Percentiles rank a stretch among this genome's conserved stretches.
phyloP scores from a whole-genome alignment of 2,329 filamentous ascomycete species.

The Curvularia hawaiiensis region DNA sequence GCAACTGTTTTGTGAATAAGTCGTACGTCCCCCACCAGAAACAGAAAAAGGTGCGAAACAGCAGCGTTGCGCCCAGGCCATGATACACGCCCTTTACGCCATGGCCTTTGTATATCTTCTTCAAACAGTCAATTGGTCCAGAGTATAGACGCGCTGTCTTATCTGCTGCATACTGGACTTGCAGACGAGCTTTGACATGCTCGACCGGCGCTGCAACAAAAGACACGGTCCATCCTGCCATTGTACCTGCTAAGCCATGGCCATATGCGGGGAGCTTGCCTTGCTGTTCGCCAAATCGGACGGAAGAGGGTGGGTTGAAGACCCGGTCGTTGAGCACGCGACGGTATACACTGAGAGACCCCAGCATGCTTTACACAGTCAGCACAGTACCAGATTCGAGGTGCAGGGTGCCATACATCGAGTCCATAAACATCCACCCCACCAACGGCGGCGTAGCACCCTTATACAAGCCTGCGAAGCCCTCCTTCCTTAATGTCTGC shows the following conservation, averaged over 20 bases:
- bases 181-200: constrained; percentile 90
- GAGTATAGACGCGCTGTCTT: constrained; percentile 80
- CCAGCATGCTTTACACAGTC: constrained; percentile 69
- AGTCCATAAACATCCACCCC: constrained; percentile 99
- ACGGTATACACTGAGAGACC: constrained; percentile 88
- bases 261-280: constrained; percentile 73
- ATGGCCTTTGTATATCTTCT: constrained; percentile 64
- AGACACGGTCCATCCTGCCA: constrained; percentile 87
- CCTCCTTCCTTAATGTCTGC: constrained; percentile 85
- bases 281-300: constrained; percentile 45
- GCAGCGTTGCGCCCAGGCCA: constrained; percentile 79
- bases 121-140: constrained; percentile 83
- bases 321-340: constrained; percentile 80
- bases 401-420: constrained; percentile 52
- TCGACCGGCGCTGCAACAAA: constrained; percentile 94
- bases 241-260: constrained; percentile 84
- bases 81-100: constrained; percentile 84
- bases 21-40: constrained; percentile 99
- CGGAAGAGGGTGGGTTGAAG: constrained; percentile 65
- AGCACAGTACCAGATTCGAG: constrained; percentile 1
- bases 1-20: constrained; percentile 72
- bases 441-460: constrained; percentile 89
- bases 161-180: constrained; percentile 86
- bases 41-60: constrained; percentile 95
- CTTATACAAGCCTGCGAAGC: constrained; percentile 87